Base-by-base conservation (phyloP, 305 asterid genomes). In the Fraxinus sp. region DNA sequence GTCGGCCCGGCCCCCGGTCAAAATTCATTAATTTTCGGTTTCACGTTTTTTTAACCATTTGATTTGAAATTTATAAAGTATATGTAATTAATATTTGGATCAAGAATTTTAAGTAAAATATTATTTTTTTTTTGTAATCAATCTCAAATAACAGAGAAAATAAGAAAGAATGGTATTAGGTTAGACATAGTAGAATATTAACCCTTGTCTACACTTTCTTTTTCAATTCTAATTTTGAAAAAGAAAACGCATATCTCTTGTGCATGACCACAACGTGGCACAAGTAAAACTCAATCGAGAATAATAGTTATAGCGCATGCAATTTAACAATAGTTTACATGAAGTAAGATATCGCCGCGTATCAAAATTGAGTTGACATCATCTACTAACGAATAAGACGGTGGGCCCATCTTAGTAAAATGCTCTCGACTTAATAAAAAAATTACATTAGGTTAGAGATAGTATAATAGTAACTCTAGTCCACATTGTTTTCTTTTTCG, bases 1-100 rank as follows among this genome's bases (percentile, higher is more conserved):
- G 89, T 88, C 92, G 91, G 83, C 83, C 85, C 18, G 82, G 84
- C 77, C 76, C 14, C 88, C 91, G 89, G 91, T 89, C 92, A 93
- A 92, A 71, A 88, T 91, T 87, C 90, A 86, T 77, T 89, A 88
- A 78, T 88, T 88, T 86, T 83, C 87, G 85, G 87, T 75, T 88
- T 82, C 83, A 30, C 46, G 74, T 35, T 30, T 70, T 30, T 81
- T 8, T 68, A 68, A 26, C 64, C 35, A 10, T 68, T 68, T 68
- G 36, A 10, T 68, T 68, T 68, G 36, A 70, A 33, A 32, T 72
- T 33, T 71, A 33, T 0, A 33, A 32, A 71, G 13, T 49, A 49
- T 6, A 71, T 4, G 10, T 71, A 71, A 71, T 71, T 71, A 32
- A 71, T 32, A 71, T 14, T 71, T 26, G 74, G 22, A 30, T 32